Evolutionary conservation across 768 basidiomycete genomes (phyloP).

Genomic region (Dentipellis fragilis): DNA sequence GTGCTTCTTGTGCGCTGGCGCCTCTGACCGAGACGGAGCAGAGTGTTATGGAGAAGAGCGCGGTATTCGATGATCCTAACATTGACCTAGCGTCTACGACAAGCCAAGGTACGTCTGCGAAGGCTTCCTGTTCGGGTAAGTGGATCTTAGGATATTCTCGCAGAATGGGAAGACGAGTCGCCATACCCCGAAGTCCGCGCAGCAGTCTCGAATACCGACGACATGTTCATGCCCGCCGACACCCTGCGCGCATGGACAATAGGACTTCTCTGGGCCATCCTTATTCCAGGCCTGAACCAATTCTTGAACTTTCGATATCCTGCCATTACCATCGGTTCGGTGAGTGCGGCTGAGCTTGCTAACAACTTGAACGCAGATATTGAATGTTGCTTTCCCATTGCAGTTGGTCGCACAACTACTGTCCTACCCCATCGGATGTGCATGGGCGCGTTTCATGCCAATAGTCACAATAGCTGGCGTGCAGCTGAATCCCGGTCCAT

Average conservation of each 20-base stretch:
- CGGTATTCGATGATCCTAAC: slow-evolving; percentile 11
- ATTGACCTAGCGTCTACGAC: slow-evolving; percentile 9
- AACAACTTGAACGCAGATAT: slow-evolving; percentile 1
- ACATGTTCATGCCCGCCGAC: slow-evolving; percentile 47
- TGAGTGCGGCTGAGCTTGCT: slow-evolving; percentile 6
- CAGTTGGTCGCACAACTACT: slow-evolving; percentile 63
- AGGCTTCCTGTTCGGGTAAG: background rate
- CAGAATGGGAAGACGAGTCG: slow-evolving; percentile 52
- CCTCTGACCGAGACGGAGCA: background rate
- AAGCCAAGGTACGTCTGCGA: slow-evolving; percentile 5
- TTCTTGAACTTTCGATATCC: slow-evolving; percentile 48
- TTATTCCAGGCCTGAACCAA: slow-evolving; percentile 60
- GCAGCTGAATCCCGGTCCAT: slow-evolving; percentile 64
- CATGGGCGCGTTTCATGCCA: slow-evolving; percentile 45
- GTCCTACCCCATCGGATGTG: slow-evolving; percentile 57
- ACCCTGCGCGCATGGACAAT: slow-evolving; percentile 66
- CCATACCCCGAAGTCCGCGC: slow-evolving; percentile 80
- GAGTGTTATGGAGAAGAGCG: slow-evolving; percentile 8
- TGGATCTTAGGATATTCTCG: background rate
- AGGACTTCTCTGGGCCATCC: slow-evolving; percentile 59
- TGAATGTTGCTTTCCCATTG: slow-evolving; percentile 9
- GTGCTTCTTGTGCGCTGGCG: background rate
- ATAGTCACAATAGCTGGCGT: slow-evolving; percentile 47
- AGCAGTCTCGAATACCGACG: slow-evolving; percentile 66
- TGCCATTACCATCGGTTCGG: slow-evolving; percentile 17